phyloP scores from a whole-genome alignment of 2,329 filamentous ascomycete species.

The Pseudovirgaria hyperparasitica region DNA sequence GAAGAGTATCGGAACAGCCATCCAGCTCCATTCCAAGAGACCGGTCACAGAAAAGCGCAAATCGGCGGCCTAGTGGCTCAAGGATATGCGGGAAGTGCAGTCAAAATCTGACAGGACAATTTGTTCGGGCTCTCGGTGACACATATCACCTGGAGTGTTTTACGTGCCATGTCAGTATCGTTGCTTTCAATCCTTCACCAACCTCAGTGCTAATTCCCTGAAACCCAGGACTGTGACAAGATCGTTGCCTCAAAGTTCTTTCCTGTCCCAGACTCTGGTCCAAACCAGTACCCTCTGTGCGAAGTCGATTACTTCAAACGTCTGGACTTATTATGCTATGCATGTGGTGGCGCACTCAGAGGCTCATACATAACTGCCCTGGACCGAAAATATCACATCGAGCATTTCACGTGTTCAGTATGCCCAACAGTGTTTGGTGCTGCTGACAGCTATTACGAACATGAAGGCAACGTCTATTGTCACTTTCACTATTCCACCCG shows the following conservation, averaged over 20 bases:
- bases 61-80: conserved; percentile 21
- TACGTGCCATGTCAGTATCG: conserved; percentile 72
- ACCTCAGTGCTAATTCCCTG: conserved; percentile 3
- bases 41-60: no score
- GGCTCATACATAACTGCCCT: conserved; percentile 97
- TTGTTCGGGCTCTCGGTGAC: conserved; percentile 83
- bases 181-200: not conserved
- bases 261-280: conserved; percentile 82
- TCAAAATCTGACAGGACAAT: conserved; percentile 81
- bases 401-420: conserved; percentile 96
- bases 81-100: conserved; percentile 68
- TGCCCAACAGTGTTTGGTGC: conserved; percentile 97
- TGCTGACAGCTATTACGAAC: conserved; percentile 97
- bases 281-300: conserved; percentile 85
- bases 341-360: conserved; percentile 82
- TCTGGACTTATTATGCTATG: conserved; percentile 78
- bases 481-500: conserved; percentile 98
- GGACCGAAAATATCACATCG: conserved; percentile 96
- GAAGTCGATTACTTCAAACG: conserved; percentile 91
- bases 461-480: conserved; percentile 91
- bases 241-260: conserved; percentile 99
- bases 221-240: conserved; percentile 76
- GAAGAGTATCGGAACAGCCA: no score
- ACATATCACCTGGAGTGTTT: conserved; percentile 98
- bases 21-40: no score